Conservation (phyloP, 2,329 filamentous ascomycete genomes). For the Hypoxylon sp. region DNA sequence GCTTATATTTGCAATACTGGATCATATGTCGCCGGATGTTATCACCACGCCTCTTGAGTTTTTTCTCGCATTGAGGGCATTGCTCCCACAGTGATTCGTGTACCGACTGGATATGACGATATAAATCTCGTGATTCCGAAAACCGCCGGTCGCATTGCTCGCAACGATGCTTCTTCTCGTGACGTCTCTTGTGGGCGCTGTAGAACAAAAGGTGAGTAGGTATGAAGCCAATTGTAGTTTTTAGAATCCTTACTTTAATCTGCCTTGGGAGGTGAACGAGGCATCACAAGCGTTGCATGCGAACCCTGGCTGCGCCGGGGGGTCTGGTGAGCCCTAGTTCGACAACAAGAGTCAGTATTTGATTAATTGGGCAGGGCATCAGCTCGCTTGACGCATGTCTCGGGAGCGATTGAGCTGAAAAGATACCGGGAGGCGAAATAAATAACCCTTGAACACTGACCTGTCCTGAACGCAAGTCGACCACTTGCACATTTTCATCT, state of each 20-base stretch:
- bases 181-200: constrained; percentile 17
- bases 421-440: too few relatives aligned
- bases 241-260: constrained; percentile 9
- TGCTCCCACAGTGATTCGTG: constrained; percentile 15
- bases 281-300: not conserved
- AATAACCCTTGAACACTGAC: too few relatives aligned
- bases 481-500: not conserved
- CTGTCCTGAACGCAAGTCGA: not conserved
- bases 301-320: not conserved
- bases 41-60: constrained; percentile 18
- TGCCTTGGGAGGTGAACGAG: constrained; percentile 12
- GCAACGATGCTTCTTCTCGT: constrained; percentile 18
- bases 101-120: constrained; percentile 21
- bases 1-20: constrained; percentile 18
- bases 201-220: not conserved
- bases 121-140: constrained; percentile 20
- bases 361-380: too few relatives aligned
- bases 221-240: not conserved
- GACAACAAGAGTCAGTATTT: too few relatives aligned
- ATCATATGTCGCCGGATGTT: constrained; percentile 28
- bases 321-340: too few relatives aligned
- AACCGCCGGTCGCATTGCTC: constrained; percentile 18
- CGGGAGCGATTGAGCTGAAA: too few relatives aligned
- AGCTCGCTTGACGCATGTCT: too few relatives aligned
- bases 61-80: constrained; percentile 20